Base-by-base conservation (phyloP, 345 rosid species). In the Reutealis trisperma region DNA sequence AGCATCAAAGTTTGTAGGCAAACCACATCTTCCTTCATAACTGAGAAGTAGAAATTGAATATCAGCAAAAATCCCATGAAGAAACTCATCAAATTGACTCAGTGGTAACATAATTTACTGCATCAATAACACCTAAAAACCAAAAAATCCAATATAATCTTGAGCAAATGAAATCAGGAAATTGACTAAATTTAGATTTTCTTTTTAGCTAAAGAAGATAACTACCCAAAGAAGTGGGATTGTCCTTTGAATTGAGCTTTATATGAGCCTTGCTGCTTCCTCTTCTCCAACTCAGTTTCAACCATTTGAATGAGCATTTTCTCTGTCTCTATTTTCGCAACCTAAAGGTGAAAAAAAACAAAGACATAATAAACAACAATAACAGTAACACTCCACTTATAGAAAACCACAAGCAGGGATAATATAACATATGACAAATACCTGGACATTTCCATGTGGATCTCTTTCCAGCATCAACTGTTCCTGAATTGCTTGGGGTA, bases 391-490 rank as follows among this genome's bases (percentile, higher is more conserved):
- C 60, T 47, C n/a, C 12, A 71, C 25, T 0, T 57, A 74, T 9
- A 63, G 61, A 77, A 74, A 76, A 66, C 75, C 27, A n/a, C 44
- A 68, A 37, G 63, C 51, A 58, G 25, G 5, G 19, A 61, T 66
- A 52, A 51, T 16, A 21, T 16, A 45, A 60, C 21, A 13, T 12
- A 57, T 64, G 49, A 63, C 55, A 86, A 30, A 58, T 78, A 91
- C 99, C 98, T 96, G 99, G 76, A 96, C 99, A 80, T 96, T 96
- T 82, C 99, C 99, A 85, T 96, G 99, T 49, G 98, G 99, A 86
- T 96, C 99, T 86, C 99, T 90, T 85, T 96, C 99, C 80, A 96
- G 97, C 90, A 96, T 82, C 81, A 96, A 75, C 76, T 96, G 99
- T 84, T 96, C 97, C 78, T 89, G 97, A 83, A 93, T 96, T 77